A percentile compares a stretch with the other conserved stretches of the same genome.
phyloP scores from a whole-genome alignment of 1,284 basidiomycete species.

The Puccinia triticina region DNA sequence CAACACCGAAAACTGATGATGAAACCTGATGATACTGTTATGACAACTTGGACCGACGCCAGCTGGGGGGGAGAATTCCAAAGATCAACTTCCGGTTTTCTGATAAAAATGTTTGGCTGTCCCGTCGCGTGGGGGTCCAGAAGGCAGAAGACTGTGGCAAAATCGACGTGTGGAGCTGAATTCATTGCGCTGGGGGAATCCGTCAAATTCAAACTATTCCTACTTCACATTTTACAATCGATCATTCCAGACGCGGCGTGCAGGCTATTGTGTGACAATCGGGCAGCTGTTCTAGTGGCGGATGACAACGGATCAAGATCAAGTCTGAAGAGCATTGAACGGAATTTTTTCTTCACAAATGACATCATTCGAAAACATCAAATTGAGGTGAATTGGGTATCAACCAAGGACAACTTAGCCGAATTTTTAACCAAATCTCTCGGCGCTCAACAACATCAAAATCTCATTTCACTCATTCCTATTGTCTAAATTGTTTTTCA shows the following conservation, averaged over 20 bases:
- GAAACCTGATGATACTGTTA: too few species aligned
- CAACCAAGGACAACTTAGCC: not conserved
- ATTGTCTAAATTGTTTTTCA: too few species aligned
- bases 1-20: too few species aligned
- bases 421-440: conserved; percentile 26
- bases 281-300: too few species aligned
- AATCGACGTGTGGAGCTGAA: conserved; percentile 14
- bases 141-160: not conserved
- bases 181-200: conserved; percentile 8
- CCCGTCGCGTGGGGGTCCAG: conserved; percentile 3
- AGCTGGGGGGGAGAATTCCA: not conserved
- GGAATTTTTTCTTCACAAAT: conserved; percentile 24
- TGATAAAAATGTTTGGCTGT: not conserved
- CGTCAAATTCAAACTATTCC: not conserved
- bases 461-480: too few species aligned
- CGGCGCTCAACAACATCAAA: too few species aligned
- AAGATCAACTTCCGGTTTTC: not conserved
- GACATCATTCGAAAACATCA: not conserved
- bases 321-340: not conserved
- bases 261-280: too few species aligned
- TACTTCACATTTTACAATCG: too few species aligned
- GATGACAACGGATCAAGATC: too few species aligned
- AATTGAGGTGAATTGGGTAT: conserved; percentile 1
- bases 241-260: too few species aligned
- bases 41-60: not conserved